A percentile compares a stretch with the other conserved stretches of the same genome.
Conservation (phyloP, 106 monocot species). For the Allium sativum region DNA sequence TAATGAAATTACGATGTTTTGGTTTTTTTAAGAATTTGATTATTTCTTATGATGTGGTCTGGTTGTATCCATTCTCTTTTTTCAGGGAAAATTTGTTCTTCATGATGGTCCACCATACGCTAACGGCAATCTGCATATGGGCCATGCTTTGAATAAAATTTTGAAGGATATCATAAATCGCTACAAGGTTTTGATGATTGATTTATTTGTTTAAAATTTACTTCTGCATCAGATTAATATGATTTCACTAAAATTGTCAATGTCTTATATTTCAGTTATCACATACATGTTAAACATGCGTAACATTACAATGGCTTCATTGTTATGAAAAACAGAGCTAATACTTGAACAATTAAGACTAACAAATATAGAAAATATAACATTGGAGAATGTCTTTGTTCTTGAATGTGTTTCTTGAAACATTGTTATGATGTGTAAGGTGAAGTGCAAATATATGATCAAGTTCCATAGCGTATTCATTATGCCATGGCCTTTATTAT, state of each 20-base stretch:
- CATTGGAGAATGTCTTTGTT: background rate
- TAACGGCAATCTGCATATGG: constrained; percentile 92
- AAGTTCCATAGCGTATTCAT: background rate
- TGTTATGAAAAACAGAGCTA: background rate
- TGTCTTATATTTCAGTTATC: background rate
- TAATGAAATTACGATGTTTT: background rate
- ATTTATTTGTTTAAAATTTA: background rate
- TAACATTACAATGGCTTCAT: background rate
- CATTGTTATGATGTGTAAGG: background rate
- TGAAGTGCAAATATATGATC: background rate
- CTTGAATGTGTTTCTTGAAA: background rate
- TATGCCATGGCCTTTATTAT: background rate
- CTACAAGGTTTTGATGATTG: constrained; percentile 55
- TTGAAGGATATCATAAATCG: constrained; percentile 94
- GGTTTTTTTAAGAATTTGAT: background rate
- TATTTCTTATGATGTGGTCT: constrained; percentile 1
- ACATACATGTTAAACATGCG: background rate
- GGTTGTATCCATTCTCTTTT: constrained; percentile 11
- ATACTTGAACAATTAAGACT: background rate
- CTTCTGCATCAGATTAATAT: no score
- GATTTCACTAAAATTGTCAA: background rate
- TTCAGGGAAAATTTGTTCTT: constrained; percentile 70
- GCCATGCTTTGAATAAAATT: constrained; percentile 97
- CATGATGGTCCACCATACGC: constrained; percentile 99
- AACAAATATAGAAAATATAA: background rate